These are phyloP conservation scores for Cordyceps pruinosa DNA, from an alignment of 2,329 filamentous ascomycete species.

Conservation along the genomic window DNA sequence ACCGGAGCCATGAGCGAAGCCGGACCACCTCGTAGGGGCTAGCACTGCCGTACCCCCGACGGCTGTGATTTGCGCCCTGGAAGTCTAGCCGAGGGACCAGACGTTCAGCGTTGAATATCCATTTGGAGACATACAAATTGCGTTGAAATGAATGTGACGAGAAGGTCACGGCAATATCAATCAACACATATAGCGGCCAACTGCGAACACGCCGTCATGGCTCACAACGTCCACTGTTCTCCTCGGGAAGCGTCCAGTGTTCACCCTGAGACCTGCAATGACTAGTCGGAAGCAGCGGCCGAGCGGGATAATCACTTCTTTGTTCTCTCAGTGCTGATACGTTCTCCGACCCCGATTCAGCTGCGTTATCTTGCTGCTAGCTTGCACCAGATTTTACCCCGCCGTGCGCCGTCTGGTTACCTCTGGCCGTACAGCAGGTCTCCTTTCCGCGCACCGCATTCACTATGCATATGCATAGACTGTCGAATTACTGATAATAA, in stretches of 20 bases:
- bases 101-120: not conserved
- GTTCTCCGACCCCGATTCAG: too few relatives aligned
- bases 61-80: slow-evolving; percentile 13
- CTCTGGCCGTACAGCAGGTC: not conserved
- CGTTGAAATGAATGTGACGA: not conserved
- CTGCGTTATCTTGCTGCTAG: not conserved
- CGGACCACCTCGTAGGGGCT: not conserved
- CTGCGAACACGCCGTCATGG: not conserved
- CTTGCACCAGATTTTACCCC: not conserved
- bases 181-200: not conserved
- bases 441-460: not conserved
- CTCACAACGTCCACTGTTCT: not conserved
- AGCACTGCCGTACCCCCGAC: not conserved
- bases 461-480: not conserved
- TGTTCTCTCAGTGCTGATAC: not conserved
- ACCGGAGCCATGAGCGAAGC: not conserved
- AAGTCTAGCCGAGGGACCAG: slow-evolving; percentile 3
- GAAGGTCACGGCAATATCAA: not conserved
- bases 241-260: not conserved
- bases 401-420: slow-evolving; percentile 1
- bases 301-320: slow-evolving; percentile 5
- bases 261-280: not conserved
- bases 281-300: not conserved
- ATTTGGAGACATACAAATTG: not conserved
- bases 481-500: not conserved